Base-by-base conservation (phyloP, 1,284 basidiomycete genomes). In the Inonotus hispidus region DNA sequence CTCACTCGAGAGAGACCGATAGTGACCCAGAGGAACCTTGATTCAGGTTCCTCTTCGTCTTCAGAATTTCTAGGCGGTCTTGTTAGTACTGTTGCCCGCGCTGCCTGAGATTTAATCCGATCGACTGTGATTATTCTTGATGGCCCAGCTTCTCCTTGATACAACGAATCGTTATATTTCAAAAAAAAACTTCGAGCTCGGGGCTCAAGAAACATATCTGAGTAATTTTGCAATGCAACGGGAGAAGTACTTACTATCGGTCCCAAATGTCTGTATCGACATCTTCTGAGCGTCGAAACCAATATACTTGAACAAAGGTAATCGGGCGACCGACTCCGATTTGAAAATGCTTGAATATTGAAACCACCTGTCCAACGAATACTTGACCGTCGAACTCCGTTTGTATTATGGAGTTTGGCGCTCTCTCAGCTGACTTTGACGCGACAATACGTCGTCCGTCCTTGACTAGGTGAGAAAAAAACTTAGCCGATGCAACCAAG, bases 321-420 rank as follows among this genome's bases (percentile, higher is more conserved):
- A 16, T 39, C 16, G 53, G 16, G 5, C 27, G 23, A 19, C 39
- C 29, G 14, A 60, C 21, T 16, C 41, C 13, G 10, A 23, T 7
- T 37, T 60, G 59, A 13, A 11, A 19, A 16, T 60, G 59, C 4
- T 8, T n/a, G n/a, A 60, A 11, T 6, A 60, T 45, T 10, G 10
- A 14, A 25, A 39, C 43, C 8, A 55, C 52, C 23, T 60, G 59
- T 4, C 59, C 59, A n/a, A 47, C 59, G 19, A 29, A 60, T 7
- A 46, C 7, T 13, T 55, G 35, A 10, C 25, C 52, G 23, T 55
- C 43, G 11, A 60, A 55, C n/a, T 60, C 52, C 8, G 23, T 60
- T 19, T 60, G 59, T 19, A 60, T 39, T 13, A 60, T 53, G 21
- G 59, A 60, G 21, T 60, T 55, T 19, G 59, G 52, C 2, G 57